phyloP scores from a whole-genome alignment of 352 stramenopile genomes.

The Pythium volutum region DNA sequence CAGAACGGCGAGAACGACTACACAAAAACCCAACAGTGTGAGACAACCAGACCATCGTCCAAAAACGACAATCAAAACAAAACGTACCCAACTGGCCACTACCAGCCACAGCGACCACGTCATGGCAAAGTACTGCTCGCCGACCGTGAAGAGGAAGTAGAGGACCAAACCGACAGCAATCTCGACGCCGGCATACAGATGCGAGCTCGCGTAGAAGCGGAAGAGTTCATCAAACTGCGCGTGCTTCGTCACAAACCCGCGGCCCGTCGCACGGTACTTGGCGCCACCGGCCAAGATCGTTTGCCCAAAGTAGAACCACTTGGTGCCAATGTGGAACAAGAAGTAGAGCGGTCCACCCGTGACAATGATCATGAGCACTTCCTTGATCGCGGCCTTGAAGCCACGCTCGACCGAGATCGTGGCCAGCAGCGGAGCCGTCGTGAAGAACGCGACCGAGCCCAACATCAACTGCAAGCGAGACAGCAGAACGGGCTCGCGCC shows the following conservation, averaged over 20 bases:
- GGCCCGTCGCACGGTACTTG: conserved; percentile 97
- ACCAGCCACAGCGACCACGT: conserved; percentile 99
- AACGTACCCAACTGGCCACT: conserved; percentile 76
- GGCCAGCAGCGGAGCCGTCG: conserved; percentile 95
- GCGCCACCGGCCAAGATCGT: conserved; percentile 97
- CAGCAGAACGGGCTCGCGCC: conserved; percentile 91
- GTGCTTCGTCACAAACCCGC: conserved; percentile 99
- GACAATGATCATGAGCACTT: conserved; percentile 95
- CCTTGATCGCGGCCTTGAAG: conserved; percentile 92
- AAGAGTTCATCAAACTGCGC: conserved; percentile 97
- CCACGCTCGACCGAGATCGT: conserved; percentile 98
- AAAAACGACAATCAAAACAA: background rate
- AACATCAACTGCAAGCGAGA: conserved; percentile 96
- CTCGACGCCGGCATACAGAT: conserved; percentile 96
- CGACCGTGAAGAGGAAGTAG: conserved; percentile 93
- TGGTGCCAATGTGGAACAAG: conserved; percentile 99
- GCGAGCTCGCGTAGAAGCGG: conserved; percentile 97
- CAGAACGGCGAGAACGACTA: conserved; percentile 91
- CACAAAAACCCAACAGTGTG: conserved; percentile 8
- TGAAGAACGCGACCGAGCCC: conserved; percentile 95
- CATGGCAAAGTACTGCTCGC: conserved; percentile 95
- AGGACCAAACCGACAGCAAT: conserved; percentile 91
- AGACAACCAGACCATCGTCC: background rate
- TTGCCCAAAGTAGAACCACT: conserved; percentile 99
- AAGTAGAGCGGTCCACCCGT: conserved; percentile 98